Percentiles rank a stretch among this genome's conserved stretches.
These are phyloP conservation scores for Hanseniaspora singularis DNA, from an alignment of 805 yeast species.

Conservation along the genomic window DNA sequence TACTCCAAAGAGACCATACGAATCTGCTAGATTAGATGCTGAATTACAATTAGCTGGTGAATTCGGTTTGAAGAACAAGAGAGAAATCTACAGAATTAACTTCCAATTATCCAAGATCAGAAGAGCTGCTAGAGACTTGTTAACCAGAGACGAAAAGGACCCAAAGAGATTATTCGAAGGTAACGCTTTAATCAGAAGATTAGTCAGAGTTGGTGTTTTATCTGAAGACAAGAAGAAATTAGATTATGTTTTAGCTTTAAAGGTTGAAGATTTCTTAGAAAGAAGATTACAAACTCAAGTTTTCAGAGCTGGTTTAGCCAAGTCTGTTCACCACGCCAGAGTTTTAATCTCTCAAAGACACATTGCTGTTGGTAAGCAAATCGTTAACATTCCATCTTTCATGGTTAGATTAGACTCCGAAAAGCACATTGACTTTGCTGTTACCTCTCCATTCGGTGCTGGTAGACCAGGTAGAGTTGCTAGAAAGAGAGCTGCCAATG, in stretches of 20 bases:
- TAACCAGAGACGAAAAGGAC: constrained; percentile 99
- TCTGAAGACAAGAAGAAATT: constrained; percentile 99
- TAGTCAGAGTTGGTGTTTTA: constrained; percentile 97
- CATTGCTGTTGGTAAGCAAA: constrained; percentile 99
- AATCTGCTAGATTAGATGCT: constrained; percentile 98
- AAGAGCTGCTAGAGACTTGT: constrained; percentile 99
- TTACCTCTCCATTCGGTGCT: constrained; percentile 99
- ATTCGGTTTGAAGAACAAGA: constrained; percentile 99
- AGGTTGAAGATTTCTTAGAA: constrained; percentile 98
- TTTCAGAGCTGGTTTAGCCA: constrained; percentile 98
- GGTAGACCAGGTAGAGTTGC: constrained; percentile 99
- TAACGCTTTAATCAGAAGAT: constrained; percentile 99
- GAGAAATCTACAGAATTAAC: constrained; percentile 99
- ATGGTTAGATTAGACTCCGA: constrained; percentile 99
- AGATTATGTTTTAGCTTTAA: constrained; percentile 98
- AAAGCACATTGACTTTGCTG: constrained; percentile 99
- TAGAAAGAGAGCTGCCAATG: constrained; percentile 71
- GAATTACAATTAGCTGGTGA: constrained; percentile 99
- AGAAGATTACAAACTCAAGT: constrained; percentile 99
- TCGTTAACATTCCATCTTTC: constrained; percentile 97
- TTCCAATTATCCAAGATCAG: constrained; percentile 98
- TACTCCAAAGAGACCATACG: constrained; percentile 99
- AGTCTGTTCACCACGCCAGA: constrained; percentile 99
- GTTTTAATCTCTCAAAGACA: constrained; percentile 97
- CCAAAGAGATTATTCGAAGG: constrained; percentile 99